Base-by-base conservation (phyloP, 495 filamentous ascomycete species). In the Xylaria palmicola region DNA sequence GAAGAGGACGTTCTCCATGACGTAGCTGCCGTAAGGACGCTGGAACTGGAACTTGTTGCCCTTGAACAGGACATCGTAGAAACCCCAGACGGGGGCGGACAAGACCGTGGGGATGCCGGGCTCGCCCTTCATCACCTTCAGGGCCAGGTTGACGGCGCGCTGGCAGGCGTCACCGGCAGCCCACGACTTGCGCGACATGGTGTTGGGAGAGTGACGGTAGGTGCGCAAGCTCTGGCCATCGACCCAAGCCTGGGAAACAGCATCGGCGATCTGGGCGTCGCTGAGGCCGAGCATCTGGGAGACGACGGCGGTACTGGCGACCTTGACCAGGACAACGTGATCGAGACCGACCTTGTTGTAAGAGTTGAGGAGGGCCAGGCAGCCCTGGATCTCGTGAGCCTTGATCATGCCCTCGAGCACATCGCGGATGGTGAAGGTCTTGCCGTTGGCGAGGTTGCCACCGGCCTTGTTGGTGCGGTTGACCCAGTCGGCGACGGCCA, bases 1-100 rank as follows among this genome's bases (percentile, higher is more conserved):
- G 85, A 98, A 98, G 48, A 98, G 89, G 47, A 98, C 90, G 72
- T 98, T 98, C 85, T 98, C 94, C 94, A 98, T 98, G 56, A 98
- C 95, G 74, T 98, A 98, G 83, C 89, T 93, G 66, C 93, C 94
- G 71, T 98, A 98, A 44, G 87, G 86, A 49, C 94, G 86, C 80
- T 98, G 94, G 84, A 97, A 98, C 73, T 90, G 77, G 77, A 98
- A 98, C 73, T 89, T 90, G 71, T 93, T 89, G 77, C 91, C 91
- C 81, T 93, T 91, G 83, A 98, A 98, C 56, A 93, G 82, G 56
- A 97, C 92, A 72, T 98, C 94, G 75, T 98, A 98, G 85, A 97
- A 98, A 44, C 94, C 94, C 94, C 94, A 98, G 58, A 87, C 86
- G 19, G 93, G 94, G 8, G 94, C 92, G 20, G 91, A 92, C 44